Percentiles rank a stretch among this genome's conserved stretches.
Evolutionary conservation across 805 yeast species (phyloP).

Genomic region (Saccharomycopsis synnaedendra): DNA sequence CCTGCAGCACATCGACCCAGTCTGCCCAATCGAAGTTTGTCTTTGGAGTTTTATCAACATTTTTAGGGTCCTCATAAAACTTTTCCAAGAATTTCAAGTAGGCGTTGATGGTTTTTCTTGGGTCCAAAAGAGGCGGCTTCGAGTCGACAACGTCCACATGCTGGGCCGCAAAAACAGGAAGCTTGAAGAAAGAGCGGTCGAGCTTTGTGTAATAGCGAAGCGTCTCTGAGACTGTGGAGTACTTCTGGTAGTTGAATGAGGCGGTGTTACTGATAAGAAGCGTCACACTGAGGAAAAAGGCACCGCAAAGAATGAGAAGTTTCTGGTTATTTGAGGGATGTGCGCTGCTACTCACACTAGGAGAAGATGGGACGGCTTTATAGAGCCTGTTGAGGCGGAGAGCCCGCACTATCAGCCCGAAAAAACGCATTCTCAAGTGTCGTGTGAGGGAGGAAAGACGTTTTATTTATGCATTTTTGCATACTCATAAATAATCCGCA

Average conservation of each 20-base stretch:
- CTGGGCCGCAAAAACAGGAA: conserved; percentile 12
- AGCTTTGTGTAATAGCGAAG: conserved; percentile 10
- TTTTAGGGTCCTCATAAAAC: background rate
- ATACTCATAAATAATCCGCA: no score
- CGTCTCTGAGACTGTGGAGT: conserved; percentile 5
- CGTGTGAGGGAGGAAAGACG: no score
- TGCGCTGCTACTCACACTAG: no score
- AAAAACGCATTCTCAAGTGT: no score
- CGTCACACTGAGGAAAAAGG: background rate
- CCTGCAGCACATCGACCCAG: conserved; percentile 22
- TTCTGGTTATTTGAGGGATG: no score
- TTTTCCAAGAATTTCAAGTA: conserved; percentile 1
- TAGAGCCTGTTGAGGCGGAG: no score
- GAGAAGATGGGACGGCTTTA: no score
- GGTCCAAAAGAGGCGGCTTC: conserved; percentile 7
- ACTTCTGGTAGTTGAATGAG: conserved; percentile 6
- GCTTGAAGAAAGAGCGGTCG: conserved; percentile 10
- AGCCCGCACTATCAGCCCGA: no score
- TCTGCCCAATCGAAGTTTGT: conserved; percentile 24
- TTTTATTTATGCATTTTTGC: no score
- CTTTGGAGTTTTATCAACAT: background rate
- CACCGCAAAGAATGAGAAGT: background rate
- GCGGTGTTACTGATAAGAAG: conserved; percentile 1
- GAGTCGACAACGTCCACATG: conserved; percentile 1
- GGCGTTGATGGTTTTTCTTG: conserved; percentile 8